These are phyloP conservation scores for Fusarium hostae DNA, from an alignment of 2,329 filamentous ascomycete species.

Conservation along the genomic window DNA sequence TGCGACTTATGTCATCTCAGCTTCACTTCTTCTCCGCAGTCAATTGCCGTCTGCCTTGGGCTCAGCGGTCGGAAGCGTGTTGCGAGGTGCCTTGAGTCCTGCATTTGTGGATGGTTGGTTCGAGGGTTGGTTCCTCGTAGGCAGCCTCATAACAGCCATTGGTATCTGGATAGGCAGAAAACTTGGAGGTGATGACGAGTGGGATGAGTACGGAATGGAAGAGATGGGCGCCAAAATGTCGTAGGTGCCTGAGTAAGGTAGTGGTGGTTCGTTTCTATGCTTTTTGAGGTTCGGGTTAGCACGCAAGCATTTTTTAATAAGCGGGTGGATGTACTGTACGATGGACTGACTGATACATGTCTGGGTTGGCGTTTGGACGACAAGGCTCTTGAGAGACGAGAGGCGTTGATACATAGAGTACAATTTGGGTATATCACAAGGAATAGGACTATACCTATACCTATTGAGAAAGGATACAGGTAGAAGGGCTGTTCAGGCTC, in stretches of 20 bases:
- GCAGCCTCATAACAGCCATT: slow-evolving; percentile 72
- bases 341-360: slow-evolving; percentile 15
- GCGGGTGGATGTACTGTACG: slow-evolving; percentile 15
- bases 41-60: slow-evolving; percentile 83
- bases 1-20: slow-evolving; percentile 86
- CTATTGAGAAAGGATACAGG: neutral
- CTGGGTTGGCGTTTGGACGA: slow-evolving; percentile 26
- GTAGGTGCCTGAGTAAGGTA: slow-evolving; percentile 18
- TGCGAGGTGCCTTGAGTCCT: slow-evolving; percentile 77
- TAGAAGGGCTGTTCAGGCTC: neutral
- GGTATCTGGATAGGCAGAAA: slow-evolving; percentile 79
- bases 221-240: slow-evolving; percentile 79
- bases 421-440: slow-evolving; percentile 9
- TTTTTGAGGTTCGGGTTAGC: slow-evolving; percentile 18
- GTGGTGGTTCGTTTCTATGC: slow-evolving; percentile 13
- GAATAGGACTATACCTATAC: slow-evolving; percentile 1
- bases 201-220: slow-evolving; percentile 70
- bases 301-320: slow-evolving; percentile 18
- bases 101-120: slow-evolving; percentile 79
- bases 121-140: slow-evolving; percentile 83
- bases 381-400: neutral
- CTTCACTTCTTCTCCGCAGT: slow-evolving; percentile 79
- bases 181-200: slow-evolving; percentile 67
- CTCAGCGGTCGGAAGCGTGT: slow-evolving; percentile 78
- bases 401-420: slow-evolving; percentile 23